These are phyloP conservation scores for Penicillium robsamsonii DNA, from an alignment of 495 filamentous ascomycete genomes.

Conservation along the genomic window DNA sequence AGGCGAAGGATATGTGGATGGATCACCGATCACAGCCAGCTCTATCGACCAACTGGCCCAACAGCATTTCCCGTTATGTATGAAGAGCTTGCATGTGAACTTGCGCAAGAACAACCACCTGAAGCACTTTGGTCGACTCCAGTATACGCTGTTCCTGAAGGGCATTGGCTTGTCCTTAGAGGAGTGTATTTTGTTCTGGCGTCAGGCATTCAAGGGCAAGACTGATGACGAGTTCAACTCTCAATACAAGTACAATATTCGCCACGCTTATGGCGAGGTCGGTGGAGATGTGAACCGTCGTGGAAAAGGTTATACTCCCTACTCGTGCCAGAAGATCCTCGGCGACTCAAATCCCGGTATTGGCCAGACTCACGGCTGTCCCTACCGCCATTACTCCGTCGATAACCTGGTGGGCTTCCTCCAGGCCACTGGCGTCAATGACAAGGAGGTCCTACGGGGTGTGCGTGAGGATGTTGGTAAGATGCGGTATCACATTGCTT, in stretches of 20 bases:
- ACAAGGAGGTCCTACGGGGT: conserved; percentile 71
- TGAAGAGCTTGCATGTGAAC: conserved; percentile 82
- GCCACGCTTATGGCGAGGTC: conserved; percentile 90
- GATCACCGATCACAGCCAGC: conserved; percentile 72
- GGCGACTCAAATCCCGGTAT: conserved; percentile 78
- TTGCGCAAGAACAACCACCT: conserved; percentile 82
- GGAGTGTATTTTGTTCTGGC: conserved; percentile 95
- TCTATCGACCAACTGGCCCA: conserved; percentile 78
- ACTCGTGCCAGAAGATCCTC: conserved; percentile 91
- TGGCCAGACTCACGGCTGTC: conserved; percentile 90
- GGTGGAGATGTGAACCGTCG: conserved; percentile 88
- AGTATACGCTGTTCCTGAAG: conserved; percentile 97
- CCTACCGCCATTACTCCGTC: conserved; percentile 84
- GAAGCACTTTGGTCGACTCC: conserved; percentile 90
- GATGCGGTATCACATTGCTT: conserved; percentile 90
- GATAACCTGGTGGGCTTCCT: conserved; percentile 81
- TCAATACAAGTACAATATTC: conserved; percentile 94
- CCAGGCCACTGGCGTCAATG: conserved; percentile 70
- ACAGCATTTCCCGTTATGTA: conserved; percentile 92
- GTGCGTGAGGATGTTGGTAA: conserved; percentile 87
- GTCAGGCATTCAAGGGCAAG: conserved; percentile 73
- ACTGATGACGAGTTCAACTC: conserved; percentile 93
- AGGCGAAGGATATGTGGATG: conserved; percentile 54
- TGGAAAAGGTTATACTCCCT: conserved; percentile 81
- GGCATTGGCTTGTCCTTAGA: conserved; percentile 89